Percentiles rank a stretch among this genome's conserved stretches.
Evolutionary conservation across 768 basidiomycete species (phyloP).

Genomic region (Mycena maculata): DNA sequence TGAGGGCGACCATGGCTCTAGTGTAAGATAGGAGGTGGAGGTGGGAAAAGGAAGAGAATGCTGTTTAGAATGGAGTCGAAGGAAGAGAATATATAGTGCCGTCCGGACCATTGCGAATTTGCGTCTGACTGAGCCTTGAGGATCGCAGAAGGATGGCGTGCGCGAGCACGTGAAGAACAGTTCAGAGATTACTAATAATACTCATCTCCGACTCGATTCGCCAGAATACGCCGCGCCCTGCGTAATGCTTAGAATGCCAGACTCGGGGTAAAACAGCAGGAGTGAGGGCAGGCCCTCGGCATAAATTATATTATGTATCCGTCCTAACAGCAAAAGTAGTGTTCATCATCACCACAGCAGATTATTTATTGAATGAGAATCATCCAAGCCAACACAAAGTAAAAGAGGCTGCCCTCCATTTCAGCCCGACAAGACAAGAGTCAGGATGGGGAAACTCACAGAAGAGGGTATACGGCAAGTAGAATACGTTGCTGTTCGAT

Average conservation of each 20-base stretch:
- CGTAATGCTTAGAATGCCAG: too few species aligned
- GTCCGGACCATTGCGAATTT: not conserved
- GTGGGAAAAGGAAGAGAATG: too few species aligned
- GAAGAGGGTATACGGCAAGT: slow-evolving; percentile 94
- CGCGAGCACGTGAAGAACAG: too few species aligned
- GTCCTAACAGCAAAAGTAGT: too few species aligned
- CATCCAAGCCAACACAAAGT: slow-evolving; percentile 97
- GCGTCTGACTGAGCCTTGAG: too few species aligned
- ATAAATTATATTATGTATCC: slow-evolving; percentile 28
- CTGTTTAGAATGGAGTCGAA: not conserved
- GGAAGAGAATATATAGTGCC: slow-evolving; percentile 8
- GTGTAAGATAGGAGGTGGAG: not conserved
- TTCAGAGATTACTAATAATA: too few species aligned
- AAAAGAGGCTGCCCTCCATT: slow-evolving; percentile 73
- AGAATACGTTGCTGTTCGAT: slow-evolving; percentile 91
- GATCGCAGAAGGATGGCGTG: too few species aligned
- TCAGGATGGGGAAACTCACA: slow-evolving; percentile 63
- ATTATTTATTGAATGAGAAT: slow-evolving; percentile 83
- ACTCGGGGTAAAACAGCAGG: too few species aligned
- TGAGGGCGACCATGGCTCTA: slow-evolving; percentile 28
- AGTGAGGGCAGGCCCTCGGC: not conserved
- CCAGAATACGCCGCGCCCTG: too few species aligned
- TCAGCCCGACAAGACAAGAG: slow-evolving; percentile 4
- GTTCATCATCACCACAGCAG: not conserved
- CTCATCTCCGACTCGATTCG: not conserved